A percentile compares a stretch with the other conserved stretches of the same genome.
These are phyloP conservation scores for Jamesozyma jinghongensis DNA, from an alignment of 805 yeast genomes.

Conservation along the genomic window DNA sequence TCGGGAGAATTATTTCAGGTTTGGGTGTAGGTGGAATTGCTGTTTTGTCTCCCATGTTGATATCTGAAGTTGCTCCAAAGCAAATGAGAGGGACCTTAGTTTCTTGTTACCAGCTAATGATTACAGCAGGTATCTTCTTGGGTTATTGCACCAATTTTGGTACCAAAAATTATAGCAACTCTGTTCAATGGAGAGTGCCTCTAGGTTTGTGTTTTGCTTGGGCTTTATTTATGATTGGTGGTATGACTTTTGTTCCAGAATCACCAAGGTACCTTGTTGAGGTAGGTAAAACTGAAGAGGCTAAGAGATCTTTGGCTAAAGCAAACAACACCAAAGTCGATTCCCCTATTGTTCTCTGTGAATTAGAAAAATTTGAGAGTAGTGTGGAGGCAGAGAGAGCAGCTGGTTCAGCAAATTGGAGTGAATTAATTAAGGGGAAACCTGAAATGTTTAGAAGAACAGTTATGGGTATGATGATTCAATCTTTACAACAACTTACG, in stretches of 20 bases:
- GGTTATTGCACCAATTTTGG: slow-evolving; percentile 73
- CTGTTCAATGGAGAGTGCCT: slow-evolving; percentile 69
- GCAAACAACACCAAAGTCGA: slow-evolving; percentile 48
- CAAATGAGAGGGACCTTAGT: slow-evolving; percentile 65
- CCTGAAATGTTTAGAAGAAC: slow-evolving; percentile 47
- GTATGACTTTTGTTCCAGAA: slow-evolving; percentile 55
- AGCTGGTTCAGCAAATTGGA: slow-evolving; percentile 62
- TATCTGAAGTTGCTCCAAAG: slow-evolving; percentile 36
- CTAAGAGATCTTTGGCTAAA: slow-evolving; percentile 47
- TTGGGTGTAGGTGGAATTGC: slow-evolving; percentile 70
- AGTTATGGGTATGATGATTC: slow-evolving; percentile 46
- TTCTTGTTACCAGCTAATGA: slow-evolving; percentile 62
- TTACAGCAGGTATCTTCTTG: slow-evolving; percentile 67
- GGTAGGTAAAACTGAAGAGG: slow-evolving; percentile 49
- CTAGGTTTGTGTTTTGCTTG: slow-evolving; percentile 50
- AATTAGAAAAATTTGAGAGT: slow-evolving; percentile 49
- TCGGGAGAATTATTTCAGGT: slow-evolving; percentile 67
- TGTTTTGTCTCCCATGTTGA: slow-evolving; percentile 66
- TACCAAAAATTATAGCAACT: slow-evolving; percentile 33
- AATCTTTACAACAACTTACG: slow-evolving; percentile 61
- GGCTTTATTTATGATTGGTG: slow-evolving; percentile 36
- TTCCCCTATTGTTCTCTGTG: slow-evolving; percentile 46
- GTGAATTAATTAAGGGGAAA: slow-evolving; percentile 55
- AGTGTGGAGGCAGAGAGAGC: slow-evolving; percentile 50
- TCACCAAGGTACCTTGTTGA: slow-evolving; percentile 64